Evolutionary conservation across 257 asterid genomes (phyloP).

Genomic region (Anisodus acutangulus): DNA sequence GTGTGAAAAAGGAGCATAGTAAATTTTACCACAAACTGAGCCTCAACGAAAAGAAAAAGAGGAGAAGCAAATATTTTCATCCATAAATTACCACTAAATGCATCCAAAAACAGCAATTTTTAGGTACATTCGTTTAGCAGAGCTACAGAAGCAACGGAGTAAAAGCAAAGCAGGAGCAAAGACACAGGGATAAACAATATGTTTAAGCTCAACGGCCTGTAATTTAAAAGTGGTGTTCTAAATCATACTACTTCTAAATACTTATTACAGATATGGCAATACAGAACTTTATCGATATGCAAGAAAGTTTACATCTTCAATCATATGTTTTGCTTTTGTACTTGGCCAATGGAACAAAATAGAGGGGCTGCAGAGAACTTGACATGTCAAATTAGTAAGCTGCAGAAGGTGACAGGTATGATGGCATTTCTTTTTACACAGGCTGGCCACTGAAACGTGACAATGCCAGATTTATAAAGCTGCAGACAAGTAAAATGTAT

Average conservation of each 20-base stretch:
- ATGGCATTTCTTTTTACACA: background rate
- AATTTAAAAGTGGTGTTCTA: background rate
- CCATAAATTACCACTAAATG: background rate
- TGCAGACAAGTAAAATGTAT: background rate
- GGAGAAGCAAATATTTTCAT: conserved; percentile 7
- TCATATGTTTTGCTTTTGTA: background rate
- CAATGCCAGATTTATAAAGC: background rate
- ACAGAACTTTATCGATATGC: conserved; percentile 7
- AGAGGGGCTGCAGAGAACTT: background rate
- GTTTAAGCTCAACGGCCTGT: background rate
- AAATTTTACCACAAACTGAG: conserved; percentile 10
- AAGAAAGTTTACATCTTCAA: background rate
- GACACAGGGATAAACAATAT: background rate
- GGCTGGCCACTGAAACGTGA: background rate
- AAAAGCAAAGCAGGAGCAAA: background rate
- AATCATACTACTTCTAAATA: background rate
- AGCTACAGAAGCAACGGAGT: conserved; percentile 18
- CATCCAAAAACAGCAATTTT: background rate
- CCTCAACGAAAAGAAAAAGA: conserved; percentile 6
- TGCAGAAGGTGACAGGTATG: background rate
- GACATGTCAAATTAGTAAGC: background rate
- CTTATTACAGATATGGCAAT: background rate
- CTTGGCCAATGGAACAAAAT: background rate
- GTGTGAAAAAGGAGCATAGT: conserved; percentile 16
- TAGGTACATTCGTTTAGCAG: background rate